Conservation (phyloP, 768 basidiomycete species). For the Russula olivacea region DNA sequence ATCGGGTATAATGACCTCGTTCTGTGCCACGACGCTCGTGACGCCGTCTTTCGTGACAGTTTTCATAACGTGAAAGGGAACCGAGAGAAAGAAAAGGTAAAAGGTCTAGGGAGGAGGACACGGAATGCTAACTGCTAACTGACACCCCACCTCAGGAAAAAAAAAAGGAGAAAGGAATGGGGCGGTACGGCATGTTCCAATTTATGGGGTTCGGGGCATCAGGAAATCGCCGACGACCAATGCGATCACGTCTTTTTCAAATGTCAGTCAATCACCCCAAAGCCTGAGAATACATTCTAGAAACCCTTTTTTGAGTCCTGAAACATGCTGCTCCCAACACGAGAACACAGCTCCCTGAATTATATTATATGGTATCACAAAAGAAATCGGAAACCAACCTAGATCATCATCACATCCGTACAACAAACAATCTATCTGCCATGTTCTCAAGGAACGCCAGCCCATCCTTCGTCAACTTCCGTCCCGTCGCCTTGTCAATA, state of each 20-base stretch:
- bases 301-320: too few species aligned
- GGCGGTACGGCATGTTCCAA: background rate
- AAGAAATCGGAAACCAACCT: too few species aligned
- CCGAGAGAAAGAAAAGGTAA: background rate
- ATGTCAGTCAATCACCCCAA: too few species aligned
- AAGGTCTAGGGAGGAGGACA: background rate
- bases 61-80: slow-evolving; percentile 19
- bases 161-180: background rate
- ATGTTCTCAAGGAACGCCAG: slow-evolving; percentile 62
- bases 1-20: slow-evolving; percentile 66
- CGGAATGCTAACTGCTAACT: too few species aligned
- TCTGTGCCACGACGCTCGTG: slow-evolving; percentile 43
- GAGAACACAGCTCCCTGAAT: too few species aligned
- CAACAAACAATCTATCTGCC: slow-evolving; percentile 44
- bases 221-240: background rate
- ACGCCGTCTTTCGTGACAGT: slow-evolving; percentile 21
- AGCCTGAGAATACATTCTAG: too few species aligned
- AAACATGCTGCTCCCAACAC: background rate
- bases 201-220: background rate
- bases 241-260: too few species aligned
- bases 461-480: slow-evolving; percentile 75
- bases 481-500: slow-evolving; percentile 60
- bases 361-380: too few species aligned
- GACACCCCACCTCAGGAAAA: background rate
- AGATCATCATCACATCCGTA: slow-evolving; percentile 27